Conservation (phyloP, 164 flowering plant species). For the Cinnamomum micranthum region DNA sequence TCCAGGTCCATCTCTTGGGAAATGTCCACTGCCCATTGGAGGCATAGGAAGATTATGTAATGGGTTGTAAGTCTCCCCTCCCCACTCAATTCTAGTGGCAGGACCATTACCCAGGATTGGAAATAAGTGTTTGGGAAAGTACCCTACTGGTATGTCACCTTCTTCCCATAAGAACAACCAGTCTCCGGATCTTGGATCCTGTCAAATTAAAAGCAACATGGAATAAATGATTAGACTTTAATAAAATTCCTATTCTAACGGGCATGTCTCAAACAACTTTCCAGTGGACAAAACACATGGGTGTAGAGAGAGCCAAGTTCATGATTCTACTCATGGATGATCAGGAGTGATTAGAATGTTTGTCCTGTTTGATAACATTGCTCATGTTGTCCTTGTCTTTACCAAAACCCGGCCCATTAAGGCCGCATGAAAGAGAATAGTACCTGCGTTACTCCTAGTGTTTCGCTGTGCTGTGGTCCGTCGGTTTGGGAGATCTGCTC, state of each 20-base stretch:
- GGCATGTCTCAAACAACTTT: not conserved
- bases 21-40: conserved; percentile 1
- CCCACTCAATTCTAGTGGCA: not conserved
- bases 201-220: not conserved
- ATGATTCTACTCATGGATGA: no score
- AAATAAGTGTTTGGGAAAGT: not conserved
- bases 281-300: not conserved
- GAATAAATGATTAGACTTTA: not conserved
- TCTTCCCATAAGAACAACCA: not conserved
- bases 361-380: no score
- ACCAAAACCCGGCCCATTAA: no score
- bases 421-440: no score
- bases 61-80: not conserved
- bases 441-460: not conserved
- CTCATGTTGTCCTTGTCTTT: no score
- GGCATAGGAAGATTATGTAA: not conserved
- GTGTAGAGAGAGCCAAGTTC: not conserved
- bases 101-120: not conserved
- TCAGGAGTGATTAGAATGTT: no score
- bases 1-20: not conserved
- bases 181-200: not conserved
- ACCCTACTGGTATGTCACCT: not conserved
- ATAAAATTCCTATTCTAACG: not conserved
- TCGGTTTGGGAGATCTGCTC: not conserved
- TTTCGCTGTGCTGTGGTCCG: not conserved